Evolutionary conservation across 139 green algal species (phyloP).

Genomic region (Zygnema cylindricum): DNA sequence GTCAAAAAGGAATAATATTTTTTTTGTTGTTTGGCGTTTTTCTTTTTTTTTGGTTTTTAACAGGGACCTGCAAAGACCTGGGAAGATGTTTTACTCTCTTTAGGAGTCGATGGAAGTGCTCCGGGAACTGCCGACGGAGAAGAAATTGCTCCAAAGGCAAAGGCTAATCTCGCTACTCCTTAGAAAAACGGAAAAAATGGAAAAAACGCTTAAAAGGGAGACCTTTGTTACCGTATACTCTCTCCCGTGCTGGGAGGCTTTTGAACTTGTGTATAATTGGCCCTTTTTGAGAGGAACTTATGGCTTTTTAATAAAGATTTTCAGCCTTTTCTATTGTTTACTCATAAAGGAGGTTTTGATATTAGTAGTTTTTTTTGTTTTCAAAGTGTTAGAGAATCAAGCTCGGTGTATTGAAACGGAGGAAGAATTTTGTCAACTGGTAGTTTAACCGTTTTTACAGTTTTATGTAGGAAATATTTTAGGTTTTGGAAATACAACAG

Average conservation of each 20-base stretch:
- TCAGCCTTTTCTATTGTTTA: background rate
- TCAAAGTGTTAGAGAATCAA: too few species aligned
- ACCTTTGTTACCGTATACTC: too few species aligned
- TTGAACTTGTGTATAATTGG: background rate
- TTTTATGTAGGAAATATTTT: too few species aligned
- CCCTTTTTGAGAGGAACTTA: background rate
- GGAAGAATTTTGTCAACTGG: too few species aligned
- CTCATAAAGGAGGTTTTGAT: background rate
- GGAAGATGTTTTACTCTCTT: conserved; percentile 51
- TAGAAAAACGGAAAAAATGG: background rate
- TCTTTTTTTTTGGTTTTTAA: too few species aligned
- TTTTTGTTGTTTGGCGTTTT: background rate
- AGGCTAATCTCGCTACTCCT: conserved; percentile 55
- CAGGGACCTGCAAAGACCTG: conserved; percentile 53
- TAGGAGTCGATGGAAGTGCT: conserved; percentile 4
- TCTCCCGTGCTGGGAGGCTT: background rate
- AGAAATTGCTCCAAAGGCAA: conserved; percentile 58
- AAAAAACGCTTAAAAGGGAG: too few species aligned
- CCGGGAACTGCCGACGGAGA: conserved; percentile 36
- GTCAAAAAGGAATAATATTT: conserved; percentile 1
- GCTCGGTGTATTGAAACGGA: too few species aligned
- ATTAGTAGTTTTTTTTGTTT: background rate
- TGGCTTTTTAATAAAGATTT: background rate
- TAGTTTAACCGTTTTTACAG: too few species aligned
- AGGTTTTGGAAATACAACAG: too few species aligned